phyloP scores from a whole-genome alignment of 345 rosid genomes.

The Arabis hirsuta region DNA sequence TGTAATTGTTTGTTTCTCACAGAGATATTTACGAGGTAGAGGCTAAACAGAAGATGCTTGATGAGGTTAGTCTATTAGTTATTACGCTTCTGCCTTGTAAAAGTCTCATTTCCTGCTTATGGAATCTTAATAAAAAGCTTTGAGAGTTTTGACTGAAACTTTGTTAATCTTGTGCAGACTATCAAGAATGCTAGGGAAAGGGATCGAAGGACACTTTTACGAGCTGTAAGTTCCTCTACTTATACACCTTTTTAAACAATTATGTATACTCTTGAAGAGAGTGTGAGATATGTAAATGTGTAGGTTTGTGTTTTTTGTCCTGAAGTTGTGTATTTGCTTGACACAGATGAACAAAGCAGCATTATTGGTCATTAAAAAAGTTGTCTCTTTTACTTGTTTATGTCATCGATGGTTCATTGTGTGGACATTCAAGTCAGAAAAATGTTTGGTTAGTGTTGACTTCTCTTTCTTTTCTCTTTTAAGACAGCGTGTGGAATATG shows the following conservation, averaged over 20 bases:
- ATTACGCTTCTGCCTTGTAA: background rate
- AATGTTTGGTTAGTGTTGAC: too few species aligned
- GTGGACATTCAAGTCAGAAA: too few species aligned
- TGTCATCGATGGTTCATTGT: too few species aligned
- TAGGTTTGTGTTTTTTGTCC: background rate
- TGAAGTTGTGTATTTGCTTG: constrained; percentile 31
- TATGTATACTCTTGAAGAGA: background rate
- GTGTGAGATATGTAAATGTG: background rate
- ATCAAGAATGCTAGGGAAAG: constrained; percentile 93
- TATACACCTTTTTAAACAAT: background rate
- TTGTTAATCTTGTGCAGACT: constrained; percentile 57
- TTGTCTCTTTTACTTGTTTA: too few species aligned
- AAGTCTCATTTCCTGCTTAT: background rate
- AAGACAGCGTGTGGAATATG: too few species aligned
- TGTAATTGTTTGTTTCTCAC: constrained; percentile 9
- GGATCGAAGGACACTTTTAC: constrained; percentile 76
- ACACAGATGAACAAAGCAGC: constrained; percentile 77
- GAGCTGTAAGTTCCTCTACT: constrained; percentile 63
- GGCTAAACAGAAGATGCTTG: constrained; percentile 82
- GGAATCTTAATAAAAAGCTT: background rate
- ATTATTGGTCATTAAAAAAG: too few species aligned
- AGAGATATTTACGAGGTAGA: constrained; percentile 80
- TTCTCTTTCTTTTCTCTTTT: too few species aligned
- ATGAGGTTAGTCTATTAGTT: constrained; percentile 55
- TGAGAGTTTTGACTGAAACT: constrained; percentile 1